Evolutionary conservation across 306 rosid genomes (phyloP).

Genomic region (Betula pendula): DNA sequence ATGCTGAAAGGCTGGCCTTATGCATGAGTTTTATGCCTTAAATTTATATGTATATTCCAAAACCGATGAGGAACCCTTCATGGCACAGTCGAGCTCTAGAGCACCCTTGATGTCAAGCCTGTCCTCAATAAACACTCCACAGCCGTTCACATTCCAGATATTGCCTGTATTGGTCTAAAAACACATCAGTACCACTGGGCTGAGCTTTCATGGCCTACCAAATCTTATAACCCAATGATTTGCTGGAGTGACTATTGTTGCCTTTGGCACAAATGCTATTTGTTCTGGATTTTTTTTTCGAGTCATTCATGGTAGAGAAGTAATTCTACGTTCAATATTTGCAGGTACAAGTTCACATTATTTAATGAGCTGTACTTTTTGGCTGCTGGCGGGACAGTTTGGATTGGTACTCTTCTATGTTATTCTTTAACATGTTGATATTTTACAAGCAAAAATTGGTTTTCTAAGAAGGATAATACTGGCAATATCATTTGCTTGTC

Average conservation of each 20-base stretch:
- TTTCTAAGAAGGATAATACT: background rate
- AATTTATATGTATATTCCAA: background rate
- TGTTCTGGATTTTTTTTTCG: background rate
- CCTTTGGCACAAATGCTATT: conserved; percentile 1
- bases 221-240: background rate
- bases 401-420: conserved; percentile 77
- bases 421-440: conserved; percentile 3
- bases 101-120: conserved; percentile 34
- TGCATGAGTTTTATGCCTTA: background rate
- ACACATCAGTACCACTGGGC: background rate
- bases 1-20: background rate
- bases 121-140: conserved; percentile 14
- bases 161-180: background rate
- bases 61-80: conserved; percentile 44
- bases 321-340: conserved; percentile 25
- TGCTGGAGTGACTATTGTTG: background rate
- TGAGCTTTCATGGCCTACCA: background rate
- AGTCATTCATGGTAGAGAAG: conserved; percentile 14
- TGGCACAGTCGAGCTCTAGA: conserved; percentile 42
- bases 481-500: conserved; percentile 19
- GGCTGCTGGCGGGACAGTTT: conserved; percentile 97
- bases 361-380: conserved; percentile 97
- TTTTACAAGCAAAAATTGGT: background rate
- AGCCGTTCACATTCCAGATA: background rate
- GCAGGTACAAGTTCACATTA: conserved; percentile 94